A percentile compares a stretch with the other conserved stretches of the same genome.
phyloP scores from a whole-genome alignment of 331 rosid genomes.

The Spiraea crenata region DNA sequence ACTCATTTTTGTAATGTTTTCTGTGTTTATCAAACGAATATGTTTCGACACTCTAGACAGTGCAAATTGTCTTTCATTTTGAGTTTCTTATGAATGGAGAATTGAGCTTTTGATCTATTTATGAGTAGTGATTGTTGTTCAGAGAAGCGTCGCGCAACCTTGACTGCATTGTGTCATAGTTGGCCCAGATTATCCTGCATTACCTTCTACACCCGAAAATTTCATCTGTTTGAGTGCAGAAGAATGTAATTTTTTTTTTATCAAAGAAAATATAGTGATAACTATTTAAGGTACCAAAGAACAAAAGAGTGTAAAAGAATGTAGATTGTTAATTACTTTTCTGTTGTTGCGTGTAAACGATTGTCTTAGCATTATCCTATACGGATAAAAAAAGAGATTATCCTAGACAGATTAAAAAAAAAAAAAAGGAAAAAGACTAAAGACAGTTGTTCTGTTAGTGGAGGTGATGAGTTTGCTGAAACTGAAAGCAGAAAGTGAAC shows the following conservation, averaged over 20 bases:
- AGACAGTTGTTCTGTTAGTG: too few relatives aligned
- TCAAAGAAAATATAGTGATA: too few relatives aligned
- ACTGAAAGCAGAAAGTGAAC: conserved; percentile 14
- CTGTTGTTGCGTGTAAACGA: too few relatives aligned
- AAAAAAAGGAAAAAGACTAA: too few relatives aligned
- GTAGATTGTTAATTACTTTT: too few relatives aligned
- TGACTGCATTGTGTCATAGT: background rate
- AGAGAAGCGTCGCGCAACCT: background rate
- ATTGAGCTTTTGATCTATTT: background rate
- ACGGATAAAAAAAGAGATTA: too few relatives aligned
- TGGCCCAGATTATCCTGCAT: background rate
- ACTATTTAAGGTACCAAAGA: too few relatives aligned
- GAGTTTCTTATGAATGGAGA: conserved; percentile 17
- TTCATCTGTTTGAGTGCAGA: background rate
- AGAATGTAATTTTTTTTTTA: too few relatives aligned
- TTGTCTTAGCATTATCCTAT: too few relatives aligned
- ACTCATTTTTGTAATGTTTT: conserved; percentile 25
- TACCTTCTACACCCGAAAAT: background rate
- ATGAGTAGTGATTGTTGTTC: background rate
- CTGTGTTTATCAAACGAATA: background rate
- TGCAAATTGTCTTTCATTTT: conserved; percentile 16
- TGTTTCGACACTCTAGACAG: conserved; percentile 1
- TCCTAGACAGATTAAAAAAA: too few relatives aligned
- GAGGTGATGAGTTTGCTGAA: conserved; percentile 7
- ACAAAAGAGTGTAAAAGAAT: too few relatives aligned